phyloP scores from a whole-genome alignment of 108 stramenopile species.

The Cyclotella distinguenda region DNA sequence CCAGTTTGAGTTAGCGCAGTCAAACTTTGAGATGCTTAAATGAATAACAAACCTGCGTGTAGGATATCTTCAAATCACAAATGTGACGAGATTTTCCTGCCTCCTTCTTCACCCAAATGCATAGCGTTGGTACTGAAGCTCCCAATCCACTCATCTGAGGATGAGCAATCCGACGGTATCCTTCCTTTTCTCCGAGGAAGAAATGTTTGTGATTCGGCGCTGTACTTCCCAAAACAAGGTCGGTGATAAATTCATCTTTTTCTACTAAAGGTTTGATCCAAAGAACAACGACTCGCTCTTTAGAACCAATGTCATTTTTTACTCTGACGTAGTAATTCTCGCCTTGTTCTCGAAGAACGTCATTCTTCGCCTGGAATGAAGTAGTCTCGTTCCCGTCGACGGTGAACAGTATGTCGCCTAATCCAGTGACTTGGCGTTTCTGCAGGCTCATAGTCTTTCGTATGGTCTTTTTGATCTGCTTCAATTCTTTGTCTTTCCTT shows the following conservation, averaged over 20 bases:
- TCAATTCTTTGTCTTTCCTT: slow-evolving; percentile 18
- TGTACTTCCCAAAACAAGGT: slow-evolving; percentile 30
- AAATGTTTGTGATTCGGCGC: slow-evolving; percentile 38
- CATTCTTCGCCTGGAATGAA: slow-evolving; percentile 21
- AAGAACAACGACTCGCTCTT: slow-evolving; percentile 23
- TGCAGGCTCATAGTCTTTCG: slow-evolving; percentile 36
- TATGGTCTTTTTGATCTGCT: slow-evolving; percentile 20
- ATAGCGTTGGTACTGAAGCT: slow-evolving; percentile 25
- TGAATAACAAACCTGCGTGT: slow-evolving; percentile 14
- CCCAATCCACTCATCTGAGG: slow-evolving; percentile 30
- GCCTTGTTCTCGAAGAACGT: slow-evolving; percentile 18
- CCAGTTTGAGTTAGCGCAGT: too few species aligned
- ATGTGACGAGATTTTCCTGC: slow-evolving; percentile 11
- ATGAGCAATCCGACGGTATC: slow-evolving; percentile 17
- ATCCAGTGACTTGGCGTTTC: slow-evolving; percentile 21
- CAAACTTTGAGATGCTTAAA: background rate
- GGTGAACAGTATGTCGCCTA: slow-evolving; percentile 33
- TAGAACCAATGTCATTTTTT: slow-evolving; percentile 38
- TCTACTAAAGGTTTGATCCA: slow-evolving; percentile 26
- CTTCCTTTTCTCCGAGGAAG: slow-evolving; percentile 27
- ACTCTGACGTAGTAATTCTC: slow-evolving; percentile 35
- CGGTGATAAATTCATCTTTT: slow-evolving; percentile 34
- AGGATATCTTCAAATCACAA: slow-evolving; percentile 27
- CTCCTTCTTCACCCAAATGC: slow-evolving; percentile 37
- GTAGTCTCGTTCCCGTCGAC: slow-evolving; percentile 27